These are phyloP conservation scores for Pseudohyphozyma bogoriensis DNA, from an alignment of 768 basidiomycete species.

Conservation along the genomic window DNA sequence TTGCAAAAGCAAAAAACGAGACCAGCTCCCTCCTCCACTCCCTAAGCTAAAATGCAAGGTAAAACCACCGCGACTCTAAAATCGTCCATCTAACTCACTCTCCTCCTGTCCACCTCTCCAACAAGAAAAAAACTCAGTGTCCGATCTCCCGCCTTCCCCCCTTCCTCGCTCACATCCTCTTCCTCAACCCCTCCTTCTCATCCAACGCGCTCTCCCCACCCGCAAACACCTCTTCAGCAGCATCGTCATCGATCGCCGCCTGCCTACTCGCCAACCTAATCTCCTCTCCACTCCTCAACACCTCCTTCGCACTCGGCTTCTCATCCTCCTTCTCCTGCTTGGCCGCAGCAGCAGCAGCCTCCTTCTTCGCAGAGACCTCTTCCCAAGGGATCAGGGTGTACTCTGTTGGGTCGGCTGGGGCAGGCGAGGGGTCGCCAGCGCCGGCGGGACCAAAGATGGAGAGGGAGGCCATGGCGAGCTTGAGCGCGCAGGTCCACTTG, in stretches of 20 bases:
- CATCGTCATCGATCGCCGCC: slow-evolving; percentile 1
- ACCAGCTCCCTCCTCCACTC: too few species aligned
- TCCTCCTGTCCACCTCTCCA: too few species aligned
- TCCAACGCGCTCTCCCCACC: too few species aligned
- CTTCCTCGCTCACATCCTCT: too few species aligned
- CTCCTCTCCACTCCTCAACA: neutral
- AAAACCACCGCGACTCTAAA: too few species aligned
- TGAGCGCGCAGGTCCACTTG: slow-evolving; percentile 86
- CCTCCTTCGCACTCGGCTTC: neutral
- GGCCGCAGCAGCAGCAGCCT: neutral
- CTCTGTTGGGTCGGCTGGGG: slow-evolving; percentile 47
- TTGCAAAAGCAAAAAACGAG: too few species aligned
- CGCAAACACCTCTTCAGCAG: too few species aligned
- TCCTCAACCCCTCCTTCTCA: too few species aligned
- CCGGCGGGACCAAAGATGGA: slow-evolving; percentile 51
- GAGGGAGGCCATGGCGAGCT: slow-evolving; percentile 54
- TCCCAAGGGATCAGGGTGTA: slow-evolving; percentile 70
- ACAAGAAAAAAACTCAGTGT: too few species aligned
- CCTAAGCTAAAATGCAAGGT: too few species aligned
- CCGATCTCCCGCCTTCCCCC: too few species aligned
- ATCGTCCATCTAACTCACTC: too few species aligned
- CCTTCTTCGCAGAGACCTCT: slow-evolving; percentile 31
- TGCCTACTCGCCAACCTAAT: neutral
- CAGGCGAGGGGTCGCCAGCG: slow-evolving; percentile 40
- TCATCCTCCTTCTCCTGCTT: neutral